Base-by-base conservation (phyloP, 192 early-diverging fungal genomes). In the Umbelopsis ramanniana region DNA sequence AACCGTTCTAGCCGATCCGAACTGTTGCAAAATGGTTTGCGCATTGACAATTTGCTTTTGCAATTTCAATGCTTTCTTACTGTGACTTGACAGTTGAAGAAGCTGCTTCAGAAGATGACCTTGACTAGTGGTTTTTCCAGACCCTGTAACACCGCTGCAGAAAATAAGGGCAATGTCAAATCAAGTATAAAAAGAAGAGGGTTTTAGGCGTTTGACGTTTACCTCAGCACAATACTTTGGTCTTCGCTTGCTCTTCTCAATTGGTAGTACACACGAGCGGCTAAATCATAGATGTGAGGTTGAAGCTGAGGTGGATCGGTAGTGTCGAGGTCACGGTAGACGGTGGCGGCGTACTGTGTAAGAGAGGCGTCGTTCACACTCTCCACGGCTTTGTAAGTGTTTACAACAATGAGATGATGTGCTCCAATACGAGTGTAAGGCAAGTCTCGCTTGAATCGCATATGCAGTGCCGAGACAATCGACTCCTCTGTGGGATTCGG, bases 111-210 rank as follows among this genome's bases (percentile, higher is more conserved):
- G 75, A 37, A 97, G 73, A 68, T 93, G 91, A 6, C 83, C 80
- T n/a, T 89, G 86, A 1, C 89, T 84, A 38, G 89, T 87, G 1
- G 95, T 85, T 75, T 98, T 98, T 53, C 97, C 96, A 35, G 91
- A 91, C 7, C 96, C 95, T 38, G 87, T 86, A 55, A 94, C 88
- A 40, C 97, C 97, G 72, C 94, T 94, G 29, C 10, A 26, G 37
- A 70, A 74, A 72, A 81, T 70, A 38, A 35, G n/a, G n/a, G n/a
- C 3, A 24, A 54, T 54, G 37, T 46, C 26, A 52, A 22, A 8
- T n/a, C n/a, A n/a, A n/a, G n/a, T n/a, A n/a, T n/a, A n/a, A n/a
- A n/a, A n/a, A n/a, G n/a, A n/a, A n/a, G n/a, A n/a, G 46, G 33
- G 24, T 48, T 40, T 6, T 17, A 19, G 9, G 6, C n/a, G n/a